Evolutionary conservation across 2,329 filamentous ascomycete genomes (phyloP), one percentile per base, ranked within the genome.

Genomic region (Alternaria gaisen): DNA sequence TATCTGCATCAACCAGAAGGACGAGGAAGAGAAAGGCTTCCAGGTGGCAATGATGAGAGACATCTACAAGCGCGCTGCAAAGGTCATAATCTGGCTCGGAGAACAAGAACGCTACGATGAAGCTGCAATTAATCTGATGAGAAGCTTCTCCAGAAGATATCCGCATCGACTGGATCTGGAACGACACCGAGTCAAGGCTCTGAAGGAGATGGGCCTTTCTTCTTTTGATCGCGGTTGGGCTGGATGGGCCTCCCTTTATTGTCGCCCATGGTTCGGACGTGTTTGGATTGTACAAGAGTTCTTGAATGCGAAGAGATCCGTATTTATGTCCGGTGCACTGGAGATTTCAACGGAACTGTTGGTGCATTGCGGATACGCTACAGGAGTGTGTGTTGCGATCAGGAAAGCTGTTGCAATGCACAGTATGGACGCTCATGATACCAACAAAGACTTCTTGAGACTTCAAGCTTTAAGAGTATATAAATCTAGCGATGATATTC

Each of bases 281-380:
- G 42, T 58, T 8, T 63, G 61, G 61, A 60, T 63, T 36, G 57
- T 63, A 22, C 61, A 63, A 42, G 57, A 63, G 50, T 60, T 63
- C 20, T 28, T 54, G 14, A 63, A 63, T 16, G 61, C 61, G 1
- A 54, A 32, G 18, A 42, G 22, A 0, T 60, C 57, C 6, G 42
- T 60, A 4, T 60, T 60, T 30, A 58, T 54, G 48, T 60, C 61
- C 24, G 61, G 61, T 14, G 24, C 57, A 38, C 30, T 63, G 34
- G 43, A 50, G 18, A 63, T 63, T 41, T 11, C 47, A 1, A 56
- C 43, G 3, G 50, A 60, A 14, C 26, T 50, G 24, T 20, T 63
- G 14, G 16, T 63, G 26, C 53, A 51, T n/a, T 60, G 43, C 41
- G 61, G 40, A 22, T 24, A 14, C 24, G 56, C 56, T 18, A 60